Evolutionary conservation across 208 protist genomes (phyloP), one percentile per base, ranked within the genome.

Genomic region (Crithidia bombi): DNA sequence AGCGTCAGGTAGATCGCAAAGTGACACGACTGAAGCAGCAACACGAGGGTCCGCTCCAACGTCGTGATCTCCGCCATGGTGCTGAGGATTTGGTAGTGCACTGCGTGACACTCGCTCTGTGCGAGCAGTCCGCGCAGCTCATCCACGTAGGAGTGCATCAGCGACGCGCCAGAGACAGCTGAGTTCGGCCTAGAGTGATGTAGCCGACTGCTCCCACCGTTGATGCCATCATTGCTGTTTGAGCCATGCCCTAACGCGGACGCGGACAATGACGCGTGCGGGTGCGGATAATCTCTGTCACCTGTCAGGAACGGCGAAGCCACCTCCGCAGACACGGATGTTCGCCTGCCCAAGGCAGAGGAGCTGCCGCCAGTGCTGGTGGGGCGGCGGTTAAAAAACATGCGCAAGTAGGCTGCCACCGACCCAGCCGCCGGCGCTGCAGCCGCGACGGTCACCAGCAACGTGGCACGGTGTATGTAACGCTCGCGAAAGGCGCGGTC

Each of bases 401-500:
- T 83, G 41, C 79, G 80, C 47, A 90, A 33, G 52, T 86, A 85
- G 1, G 72, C 78, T 0, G 83, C 79, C 5, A 88, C 69, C 12
- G 78, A 75, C 5, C 73, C 89, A 33, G 85, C 85, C 10, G 82
- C 65, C 3, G 85, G 70, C 3, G 89, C 66, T 9, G 78, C 89
- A 14, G 81, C 41, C 0, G 85, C 80, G 4, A 94, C 68, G 7
- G 73, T 75, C n/a, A 83, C 77, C 50, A 91, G 69, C 89, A 94
- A 90, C 32, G 84, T 90, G 9, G 89, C 89, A 19, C 89, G 74
- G 71, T 94, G 89, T 12, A 94, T 61, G 62, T 87, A 86, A 15
- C 84, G 78, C 68, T 94, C 89, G 5, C 89, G 78, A 63, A 94
- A 94, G 15, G 77, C 39, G 43, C 87, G 82, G 64, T 94, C 89